phyloP scores from a whole-genome alignment of 352 stramenopile genomes.

The Globisporangium camurandrum region DNA sequence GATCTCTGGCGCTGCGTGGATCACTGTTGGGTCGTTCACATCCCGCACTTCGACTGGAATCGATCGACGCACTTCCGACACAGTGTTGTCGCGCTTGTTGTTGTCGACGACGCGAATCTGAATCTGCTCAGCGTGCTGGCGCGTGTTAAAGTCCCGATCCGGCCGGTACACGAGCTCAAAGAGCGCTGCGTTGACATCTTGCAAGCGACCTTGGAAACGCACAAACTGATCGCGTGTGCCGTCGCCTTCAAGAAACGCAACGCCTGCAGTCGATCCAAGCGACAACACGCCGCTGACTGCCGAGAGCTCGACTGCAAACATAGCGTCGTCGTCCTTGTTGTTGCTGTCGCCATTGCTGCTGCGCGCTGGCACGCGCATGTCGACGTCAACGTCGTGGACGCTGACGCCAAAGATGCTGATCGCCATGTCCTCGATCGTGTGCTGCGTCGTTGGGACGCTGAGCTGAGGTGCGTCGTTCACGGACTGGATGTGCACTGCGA shows the following conservation, averaged over 20 bases:
- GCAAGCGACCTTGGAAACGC: slow-evolving; percentile 41
- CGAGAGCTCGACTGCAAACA: slow-evolving; percentile 57
- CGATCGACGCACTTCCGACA: slow-evolving; percentile 27
- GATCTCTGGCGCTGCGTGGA: slow-evolving; percentile 27
- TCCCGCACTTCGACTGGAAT: slow-evolving; percentile 41
- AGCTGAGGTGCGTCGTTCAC: slow-evolving; percentile 59
- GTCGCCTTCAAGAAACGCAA: slow-evolving; percentile 49
- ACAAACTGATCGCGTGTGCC: slow-evolving; percentile 40
- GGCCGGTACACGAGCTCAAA: slow-evolving; percentile 71
- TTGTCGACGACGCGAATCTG: slow-evolving; percentile 47
- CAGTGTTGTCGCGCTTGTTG: slow-evolving; percentile 44
- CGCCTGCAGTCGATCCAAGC: slow-evolving; percentile 16
- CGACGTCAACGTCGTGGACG: slow-evolving; percentile 50
- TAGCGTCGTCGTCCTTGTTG: slow-evolving; percentile 16
- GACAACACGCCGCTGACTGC: slow-evolving; percentile 41
- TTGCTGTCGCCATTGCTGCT: too few relatives aligned
- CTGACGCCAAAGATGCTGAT: slow-evolving; percentile 60
- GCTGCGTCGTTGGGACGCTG: slow-evolving; percentile 36
- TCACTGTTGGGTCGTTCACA: slow-evolving; percentile 30
- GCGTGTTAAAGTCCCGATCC: slow-evolving; percentile 66
- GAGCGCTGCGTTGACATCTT: slow-evolving; percentile 52
- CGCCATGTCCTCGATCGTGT: slow-evolving; percentile 51
- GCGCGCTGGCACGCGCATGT: slow-evolving; percentile 4
- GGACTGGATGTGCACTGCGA: slow-evolving; percentile 35
- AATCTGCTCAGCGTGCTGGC: slow-evolving; percentile 50